These are phyloP conservation scores for Aspergillus sp. DNA, from an alignment of 2,329 filamentous ascomycete genomes.

Conservation along the genomic window DNA sequence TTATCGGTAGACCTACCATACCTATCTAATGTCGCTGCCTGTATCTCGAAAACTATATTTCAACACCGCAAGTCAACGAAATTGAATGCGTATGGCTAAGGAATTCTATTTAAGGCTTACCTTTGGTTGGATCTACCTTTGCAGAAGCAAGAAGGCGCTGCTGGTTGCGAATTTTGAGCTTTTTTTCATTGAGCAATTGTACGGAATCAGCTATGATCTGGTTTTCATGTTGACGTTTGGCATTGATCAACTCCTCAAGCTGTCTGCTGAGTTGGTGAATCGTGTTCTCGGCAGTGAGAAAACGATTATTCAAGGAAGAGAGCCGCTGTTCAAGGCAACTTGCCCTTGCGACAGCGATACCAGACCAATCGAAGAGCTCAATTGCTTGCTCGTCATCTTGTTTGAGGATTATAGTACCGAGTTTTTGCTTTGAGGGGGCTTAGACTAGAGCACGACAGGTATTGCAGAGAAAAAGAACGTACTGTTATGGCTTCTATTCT, in stretches of 20 bases:
- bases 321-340: constrained; percentile 38
- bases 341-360: constrained; percentile 42
- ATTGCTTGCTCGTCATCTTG: constrained; percentile 52
- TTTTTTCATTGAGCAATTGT: constrained; percentile 58
- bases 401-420: constrained; percentile 50
- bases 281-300: constrained; percentile 43
- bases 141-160: constrained; percentile 51
- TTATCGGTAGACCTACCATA: constrained; percentile 9
- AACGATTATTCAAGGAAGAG: constrained; percentile 35
- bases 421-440: constrained; percentile 39
- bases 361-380: constrained; percentile 54
- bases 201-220: constrained; percentile 55
- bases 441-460: neutral
- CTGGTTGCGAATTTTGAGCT: constrained; percentile 60
- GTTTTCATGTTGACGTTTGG: constrained; percentile 54
- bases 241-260: constrained; percentile 53
- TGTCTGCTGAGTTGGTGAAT: constrained; percentile 50
- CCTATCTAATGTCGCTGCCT: constrained; percentile 11
- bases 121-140: constrained; percentile 38
- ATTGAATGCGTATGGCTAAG: neutral
- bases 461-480: constrained; percentile 14
- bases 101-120: constrained; percentile 15
- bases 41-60: constrained; percentile 22
- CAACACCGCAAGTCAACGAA: neutral
- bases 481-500: constrained; percentile 47